Evolutionary conservation across 1,284 basidiomycete genomes (phyloP), one percentile per base, ranked within the genome.

Genomic region (Laetiporus sulphureus): DNA sequence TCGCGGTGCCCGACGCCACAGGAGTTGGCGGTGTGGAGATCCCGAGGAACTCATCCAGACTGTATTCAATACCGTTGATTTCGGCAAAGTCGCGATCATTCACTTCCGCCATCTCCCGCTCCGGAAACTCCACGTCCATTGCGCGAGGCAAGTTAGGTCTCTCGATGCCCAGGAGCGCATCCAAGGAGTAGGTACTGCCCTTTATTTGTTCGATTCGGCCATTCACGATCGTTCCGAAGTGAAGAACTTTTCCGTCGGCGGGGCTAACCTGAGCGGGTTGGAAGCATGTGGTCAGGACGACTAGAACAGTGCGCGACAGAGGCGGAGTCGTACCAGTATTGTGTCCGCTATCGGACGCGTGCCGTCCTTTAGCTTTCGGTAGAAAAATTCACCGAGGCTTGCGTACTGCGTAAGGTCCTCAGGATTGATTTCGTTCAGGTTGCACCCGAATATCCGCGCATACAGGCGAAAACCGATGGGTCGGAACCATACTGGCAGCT

Each of bases 21-120:
- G 63, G 60, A 2, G 63, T 60, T 1, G 65, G 55, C 5, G 68
- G 60, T 1, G 63, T 61, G 0, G 62, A 62, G 11, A 61, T 54
- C 22, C 81, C 82, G 44, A 94, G 69, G 29, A 99, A 82, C 51
- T 91, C 77, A 41, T 87, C 83, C 11, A 99, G 77, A 35, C 82
- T 90, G 67, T 99, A 99, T 51, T 91, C 84, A 55, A 99, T 98
- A 30, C 94, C 92, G 60, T 99, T 99, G 56, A 99, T 89, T 54
- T 90, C 83, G 2, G 95, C 95, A 58, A 99, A 99, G 51, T 93
- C 82, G 48, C 75, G 75, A 65, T 98, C 90, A 54, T 88, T 76
- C 31, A 91, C 81, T 20, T 77, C 61, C 21, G 71, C 69, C 62
- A 75, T 68, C 37, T 75, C 67, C 46, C 70, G 63, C 48, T 69